Conservation (phyloP, 495 filamentous ascomycete species). For the Neohortaea acidophila region DNA sequence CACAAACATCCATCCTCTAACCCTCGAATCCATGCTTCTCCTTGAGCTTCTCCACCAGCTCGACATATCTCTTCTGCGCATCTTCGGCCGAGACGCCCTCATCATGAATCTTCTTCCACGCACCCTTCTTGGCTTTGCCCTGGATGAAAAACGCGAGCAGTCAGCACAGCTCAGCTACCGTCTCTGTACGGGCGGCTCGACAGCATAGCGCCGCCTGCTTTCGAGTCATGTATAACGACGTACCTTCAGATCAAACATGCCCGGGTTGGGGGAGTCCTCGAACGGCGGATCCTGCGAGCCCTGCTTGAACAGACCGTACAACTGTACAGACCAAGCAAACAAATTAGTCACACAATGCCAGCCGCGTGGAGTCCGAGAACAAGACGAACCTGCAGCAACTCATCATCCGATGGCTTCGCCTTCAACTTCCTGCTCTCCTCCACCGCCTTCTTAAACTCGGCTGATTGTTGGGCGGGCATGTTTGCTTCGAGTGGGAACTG, state of each 20-base stretch:
- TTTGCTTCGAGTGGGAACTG: background rate
- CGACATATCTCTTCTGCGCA: slow-evolving; percentile 64
- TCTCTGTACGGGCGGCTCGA: too few species aligned
- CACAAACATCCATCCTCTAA: slow-evolving; percentile 8
- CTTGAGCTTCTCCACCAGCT: slow-evolving; percentile 54
- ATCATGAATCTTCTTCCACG: slow-evolving; percentile 51
- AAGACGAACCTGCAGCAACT: slow-evolving; percentile 46
- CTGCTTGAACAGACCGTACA: slow-evolving; percentile 48
- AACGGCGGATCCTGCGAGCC: slow-evolving; percentile 32
- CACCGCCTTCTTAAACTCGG: slow-evolving; percentile 45
- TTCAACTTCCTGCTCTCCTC: slow-evolving; percentile 48
- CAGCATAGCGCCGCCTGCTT: too few species aligned
- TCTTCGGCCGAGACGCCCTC: slow-evolving; percentile 41
- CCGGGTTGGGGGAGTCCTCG: slow-evolving; percentile 30
- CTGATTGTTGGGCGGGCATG: slow-evolving; percentile 25
- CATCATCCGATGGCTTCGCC: slow-evolving; percentile 35
- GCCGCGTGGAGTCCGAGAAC: too few species aligned
- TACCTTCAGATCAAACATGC: slow-evolving; percentile 42
- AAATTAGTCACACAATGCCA: too few species aligned
- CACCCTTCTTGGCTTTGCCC: slow-evolving; percentile 64
- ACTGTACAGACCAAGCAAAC: slow-evolving; percentile 27
- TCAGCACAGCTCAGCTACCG: background rate
- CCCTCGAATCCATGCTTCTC: slow-evolving; percentile 37
- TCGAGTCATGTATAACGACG: slow-evolving; percentile 6
- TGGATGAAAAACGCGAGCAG: slow-evolving; percentile 21